phyloP scores from a whole-genome alignment of 2,329 filamentous ascomycete genomes.

The Pestalotiopsis fici region DNA sequence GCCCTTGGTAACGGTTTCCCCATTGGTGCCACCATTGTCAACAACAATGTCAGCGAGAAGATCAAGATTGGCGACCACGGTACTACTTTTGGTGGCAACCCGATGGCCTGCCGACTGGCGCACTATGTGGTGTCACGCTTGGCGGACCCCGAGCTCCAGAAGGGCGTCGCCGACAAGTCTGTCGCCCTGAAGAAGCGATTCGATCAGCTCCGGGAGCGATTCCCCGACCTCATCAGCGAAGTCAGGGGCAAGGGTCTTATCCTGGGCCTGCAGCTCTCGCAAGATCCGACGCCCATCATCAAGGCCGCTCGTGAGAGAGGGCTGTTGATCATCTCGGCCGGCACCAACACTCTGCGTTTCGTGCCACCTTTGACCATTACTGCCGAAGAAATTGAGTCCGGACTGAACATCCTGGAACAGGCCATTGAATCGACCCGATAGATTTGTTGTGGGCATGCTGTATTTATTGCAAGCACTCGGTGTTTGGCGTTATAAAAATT shows the following conservation, averaged over 20 bases:
- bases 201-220: conserved; percentile 45
- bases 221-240: conserved; percentile 74
- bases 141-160: conserved; percentile 69
- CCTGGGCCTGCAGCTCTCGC: conserved; percentile 78
- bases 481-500: conserved; percentile 9
- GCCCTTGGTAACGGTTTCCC: conserved; percentile 96
- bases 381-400: conserved; percentile 77
- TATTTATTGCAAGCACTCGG: conserved; percentile 2
- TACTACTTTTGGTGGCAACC: conserved; percentile 93
- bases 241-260: conserved; percentile 83
- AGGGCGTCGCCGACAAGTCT: conserved; percentile 67
- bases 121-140: conserved; percentile 83
- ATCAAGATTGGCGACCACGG: conserved; percentile 79
- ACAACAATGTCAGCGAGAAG: conserved; percentile 64
- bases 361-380: conserved; percentile 85
- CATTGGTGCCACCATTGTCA: conserved; percentile 77
- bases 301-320: conserved; percentile 87
- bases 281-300: conserved; percentile 73
- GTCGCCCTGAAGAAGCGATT: conserved; percentile 50
- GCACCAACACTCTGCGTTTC: conserved; percentile 88
- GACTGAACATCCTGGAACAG: conserved; percentile 74
- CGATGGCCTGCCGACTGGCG: conserved; percentile 79
- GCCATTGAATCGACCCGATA: conserved; percentile 49
- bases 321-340: conserved; percentile 87
- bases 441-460: background rate